Base-by-base conservation (phyloP, 176 grass and related monocot species). In the Carex kokanica region DNA sequence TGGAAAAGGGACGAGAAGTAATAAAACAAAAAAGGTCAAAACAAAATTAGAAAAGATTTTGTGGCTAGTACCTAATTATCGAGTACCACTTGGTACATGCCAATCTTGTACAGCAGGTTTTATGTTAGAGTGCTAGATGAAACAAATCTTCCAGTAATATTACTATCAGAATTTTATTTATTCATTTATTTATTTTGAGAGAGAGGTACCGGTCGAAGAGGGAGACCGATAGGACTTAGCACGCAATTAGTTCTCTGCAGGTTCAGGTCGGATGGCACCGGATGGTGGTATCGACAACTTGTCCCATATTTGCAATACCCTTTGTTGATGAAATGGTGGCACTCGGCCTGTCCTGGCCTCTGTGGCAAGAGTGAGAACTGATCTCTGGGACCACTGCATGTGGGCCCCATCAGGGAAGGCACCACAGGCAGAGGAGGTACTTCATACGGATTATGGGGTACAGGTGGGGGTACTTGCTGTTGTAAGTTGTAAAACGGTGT, bases 271-370 rank as follows among this genome's bases (percentile, higher is more conserved):
- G 63, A 82, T 51, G 60, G 60, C 66, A 82, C 29, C 4, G 84
- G 84, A 80, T 90, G 88, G 69, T 90, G 84, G 80, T 84, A 90
- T 79, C 78, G 75, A 86, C 88, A 90, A 31, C 64, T 72, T 2
- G 84, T 78, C 52, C 88, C 88, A 83, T 60, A 90, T 78, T 84
- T 90, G 78, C 88, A 90, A 84, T 90, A 81, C 12, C 88, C 88
- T 72, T 85, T 90, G 80, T 78, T 86, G 59, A 90, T 86, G 71
- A 79, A 90, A 78, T 83, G 83, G 27, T 86, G 84, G 36, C 88
- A 90, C 18, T 86, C 84, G 6, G 84, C 80, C 74, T 86, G 88
- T 18, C 72, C 84, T 59, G 79, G 84, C 61, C 88, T 56, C 88
- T 86, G 84, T 38, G 84, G 80, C 55, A 86, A 86, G 31, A 54